A percentile compares a stretch with the other conserved stretches of the same genome.
Conservation (phyloP, 805 yeast species). For the Lachancea meyersii region DNA sequence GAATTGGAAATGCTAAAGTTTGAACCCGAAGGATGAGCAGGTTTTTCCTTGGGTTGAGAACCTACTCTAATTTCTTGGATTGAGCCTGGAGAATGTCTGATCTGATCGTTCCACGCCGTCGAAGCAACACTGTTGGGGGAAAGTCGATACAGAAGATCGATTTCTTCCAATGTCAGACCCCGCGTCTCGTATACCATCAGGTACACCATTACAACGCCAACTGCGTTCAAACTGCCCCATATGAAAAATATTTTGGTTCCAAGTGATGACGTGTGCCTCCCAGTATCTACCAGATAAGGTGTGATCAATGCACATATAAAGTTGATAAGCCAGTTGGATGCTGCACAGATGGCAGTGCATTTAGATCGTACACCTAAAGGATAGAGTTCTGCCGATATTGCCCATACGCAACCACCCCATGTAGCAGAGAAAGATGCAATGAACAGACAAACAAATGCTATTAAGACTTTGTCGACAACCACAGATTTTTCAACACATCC, state of each 20-base stretch:
- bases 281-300: slow-evolving; percentile 68
- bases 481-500: slow-evolving; percentile 45
- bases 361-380: slow-evolving; percentile 70
- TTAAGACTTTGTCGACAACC: slow-evolving; percentile 47
- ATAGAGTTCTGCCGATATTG: slow-evolving; percentile 56
- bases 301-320: slow-evolving; percentile 69
- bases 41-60: slow-evolving; percentile 4
- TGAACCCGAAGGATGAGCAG: neutral
- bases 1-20: slow-evolving; percentile 2
- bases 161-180: slow-evolving; percentile 74
- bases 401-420: slow-evolving; percentile 86
- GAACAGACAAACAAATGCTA: slow-evolving; percentile 61
- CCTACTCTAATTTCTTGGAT: slow-evolving; percentile 6
- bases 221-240: slow-evolving; percentile 67
- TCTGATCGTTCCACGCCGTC: slow-evolving; percentile 34
- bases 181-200: slow-evolving; percentile 72
- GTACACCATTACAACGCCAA: slow-evolving; percentile 56
- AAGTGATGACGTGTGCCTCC: slow-evolving; percentile 57
- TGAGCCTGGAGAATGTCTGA: slow-evolving; percentile 14
- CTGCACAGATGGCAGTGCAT: slow-evolving; percentile 68
- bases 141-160: slow-evolving; percentile 63
- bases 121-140: slow-evolving; percentile 54
- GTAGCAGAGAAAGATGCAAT: slow-evolving; percentile 73
- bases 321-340: slow-evolving; percentile 76
- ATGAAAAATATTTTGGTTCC: slow-evolving; percentile 71